These are phyloP conservation scores for Trametes meyenii DNA, from an alignment of 768 basidiomycete species.

Conservation along the genomic window DNA sequence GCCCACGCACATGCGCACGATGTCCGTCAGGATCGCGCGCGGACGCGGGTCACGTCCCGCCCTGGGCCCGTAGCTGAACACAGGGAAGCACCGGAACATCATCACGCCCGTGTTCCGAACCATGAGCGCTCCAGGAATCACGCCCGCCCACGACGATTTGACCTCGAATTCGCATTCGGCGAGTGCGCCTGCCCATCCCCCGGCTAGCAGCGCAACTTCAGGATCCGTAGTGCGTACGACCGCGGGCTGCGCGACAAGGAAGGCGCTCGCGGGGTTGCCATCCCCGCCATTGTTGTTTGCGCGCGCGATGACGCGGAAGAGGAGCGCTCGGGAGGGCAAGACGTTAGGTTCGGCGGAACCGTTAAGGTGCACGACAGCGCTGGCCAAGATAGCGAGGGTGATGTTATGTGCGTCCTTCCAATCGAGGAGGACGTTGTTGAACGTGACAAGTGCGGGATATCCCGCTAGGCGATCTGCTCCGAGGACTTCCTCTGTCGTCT, in stretches of 20 bases:
- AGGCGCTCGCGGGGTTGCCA: slow-evolving; percentile 1
- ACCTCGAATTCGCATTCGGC: neutral
- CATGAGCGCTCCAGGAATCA: neutral
- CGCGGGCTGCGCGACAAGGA: neutral
- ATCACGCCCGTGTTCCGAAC: neutral
- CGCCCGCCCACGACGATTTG: neutral
- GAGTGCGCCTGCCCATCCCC: no score
- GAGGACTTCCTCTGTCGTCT: neutral
- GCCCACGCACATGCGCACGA: neutral
- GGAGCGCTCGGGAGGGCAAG: neutral
- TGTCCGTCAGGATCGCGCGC: slow-evolving; percentile 1
- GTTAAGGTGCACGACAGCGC: neutral
- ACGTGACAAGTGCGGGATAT: neutral
- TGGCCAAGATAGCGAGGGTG: slow-evolving; percentile 2
- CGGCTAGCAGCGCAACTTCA: neutral
- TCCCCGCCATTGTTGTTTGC: neutral
- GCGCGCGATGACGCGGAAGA: neutral
- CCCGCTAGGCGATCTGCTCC: neutral
- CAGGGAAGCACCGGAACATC: neutral
- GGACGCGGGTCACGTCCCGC: neutral
- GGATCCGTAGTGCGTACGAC: neutral
- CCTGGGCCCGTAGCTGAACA: neutral
- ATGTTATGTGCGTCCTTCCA: slow-evolving; percentile 2
- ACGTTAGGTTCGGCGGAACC: neutral
- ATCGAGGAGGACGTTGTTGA: neutral